Conservation (phyloP, 2,329 filamentous ascomycete species). For the Tolypocladium tropicale region DNA sequence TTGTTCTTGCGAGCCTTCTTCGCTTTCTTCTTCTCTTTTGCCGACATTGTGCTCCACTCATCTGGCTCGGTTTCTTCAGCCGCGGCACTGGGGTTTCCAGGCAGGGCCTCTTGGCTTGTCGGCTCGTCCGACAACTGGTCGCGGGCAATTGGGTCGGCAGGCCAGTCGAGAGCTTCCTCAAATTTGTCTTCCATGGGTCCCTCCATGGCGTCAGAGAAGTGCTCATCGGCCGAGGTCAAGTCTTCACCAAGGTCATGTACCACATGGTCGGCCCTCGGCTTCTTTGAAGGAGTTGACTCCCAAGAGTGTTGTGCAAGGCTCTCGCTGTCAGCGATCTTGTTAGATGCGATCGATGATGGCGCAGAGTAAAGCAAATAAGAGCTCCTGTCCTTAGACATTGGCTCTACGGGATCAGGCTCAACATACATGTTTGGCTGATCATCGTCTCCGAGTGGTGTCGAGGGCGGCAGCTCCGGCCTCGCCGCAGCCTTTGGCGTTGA, state of each 20-base stretch:
- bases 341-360: constrained; percentile 21
- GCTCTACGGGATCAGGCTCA: constrained; percentile 28
- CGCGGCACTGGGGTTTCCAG: constrained; percentile 1
- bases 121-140: constrained; percentile 3
- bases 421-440: constrained; percentile 12
- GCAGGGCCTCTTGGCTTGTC: constrained; percentile 2
- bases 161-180: constrained; percentile 3
- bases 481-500: constrained; percentile 55
- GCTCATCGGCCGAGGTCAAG: constrained; percentile 22
- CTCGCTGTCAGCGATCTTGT: constrained; percentile 13
- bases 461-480: constrained; percentile 17
- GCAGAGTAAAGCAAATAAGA: constrained; percentile 30
- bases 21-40: constrained; percentile 10
- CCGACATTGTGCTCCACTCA: constrained; percentile 5
- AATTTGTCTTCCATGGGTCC: constrained; percentile 11
- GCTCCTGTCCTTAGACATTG: constrained; percentile 31
- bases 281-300: constrained; percentile 15
- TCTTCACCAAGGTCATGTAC: constrained; percentile 17
- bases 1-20: constrained; percentile 11
- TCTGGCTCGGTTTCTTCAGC: constrained; percentile 8
- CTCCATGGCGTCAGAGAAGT: constrained; percentile 24
- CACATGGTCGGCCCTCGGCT: constrained; percentile 4
- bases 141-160: background rate
- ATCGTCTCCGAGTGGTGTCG: constrained; percentile 7
- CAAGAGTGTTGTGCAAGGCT: constrained; percentile 10